Conservation (phyloP, 352 stramenopile genomes). For the Phytophthora cactorum region DNA sequence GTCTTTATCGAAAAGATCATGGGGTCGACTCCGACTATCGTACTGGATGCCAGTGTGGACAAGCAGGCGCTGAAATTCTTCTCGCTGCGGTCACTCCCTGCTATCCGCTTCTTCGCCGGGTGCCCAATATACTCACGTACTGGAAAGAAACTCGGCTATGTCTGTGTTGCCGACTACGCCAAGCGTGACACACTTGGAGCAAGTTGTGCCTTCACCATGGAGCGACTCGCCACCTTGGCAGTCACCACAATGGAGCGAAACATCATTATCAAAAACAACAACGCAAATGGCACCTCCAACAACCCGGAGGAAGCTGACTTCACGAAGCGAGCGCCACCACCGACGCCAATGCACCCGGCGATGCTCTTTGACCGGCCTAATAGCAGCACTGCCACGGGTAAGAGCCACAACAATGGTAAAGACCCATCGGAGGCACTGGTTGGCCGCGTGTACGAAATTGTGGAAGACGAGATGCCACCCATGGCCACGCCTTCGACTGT, state of each 20-base stretch:
- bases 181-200: slow-evolving; percentile 80
- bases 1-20: slow-evolving; percentile 83
- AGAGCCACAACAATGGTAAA: slow-evolving; percentile 13
- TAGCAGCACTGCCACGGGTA: slow-evolving; percentile 4
- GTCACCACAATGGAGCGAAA: slow-evolving; percentile 83
- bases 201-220: slow-evolving; percentile 83
- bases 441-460: slow-evolving; percentile 46
- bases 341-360: slow-evolving; percentile 34
- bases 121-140: slow-evolving; percentile 79
- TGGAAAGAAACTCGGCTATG: slow-evolving; percentile 74
- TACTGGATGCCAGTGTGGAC: slow-evolving; percentile 76
- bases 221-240: slow-evolving; percentile 74
- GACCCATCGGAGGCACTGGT: slow-evolving; percentile 31
- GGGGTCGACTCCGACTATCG: slow-evolving; percentile 75
- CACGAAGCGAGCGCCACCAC: slow-evolving; percentile 25
- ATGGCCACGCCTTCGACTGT: slow-evolving; percentile 30
- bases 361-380: slow-evolving; percentile 54
- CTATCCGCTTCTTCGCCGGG: slow-evolving; percentile 80
- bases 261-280: slow-evolving; percentile 41
- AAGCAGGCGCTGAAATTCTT: slow-evolving; percentile 72
- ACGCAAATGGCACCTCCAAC: slow-evolving; percentile 12
- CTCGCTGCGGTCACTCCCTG: slow-evolving; percentile 42
- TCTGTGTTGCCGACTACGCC: slow-evolving; percentile 77
- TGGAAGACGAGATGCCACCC: slow-evolving; percentile 41
- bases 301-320: slow-evolving; percentile 38